These are phyloP conservation scores for Fusarium sp. DNA, from an alignment of 2,329 filamentous ascomycete species.

Conservation along the genomic window DNA sequence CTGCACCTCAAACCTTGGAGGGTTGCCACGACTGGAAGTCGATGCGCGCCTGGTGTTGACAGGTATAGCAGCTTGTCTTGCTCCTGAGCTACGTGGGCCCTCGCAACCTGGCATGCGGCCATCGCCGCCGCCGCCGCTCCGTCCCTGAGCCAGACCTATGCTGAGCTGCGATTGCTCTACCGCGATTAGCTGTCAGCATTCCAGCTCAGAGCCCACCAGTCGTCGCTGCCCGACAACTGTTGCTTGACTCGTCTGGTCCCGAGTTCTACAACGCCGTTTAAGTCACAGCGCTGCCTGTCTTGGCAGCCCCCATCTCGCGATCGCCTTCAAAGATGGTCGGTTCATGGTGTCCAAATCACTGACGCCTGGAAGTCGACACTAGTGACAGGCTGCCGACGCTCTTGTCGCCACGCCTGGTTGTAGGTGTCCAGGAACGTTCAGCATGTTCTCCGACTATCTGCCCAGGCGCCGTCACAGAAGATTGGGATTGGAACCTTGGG, in stretches of 20 bases:
- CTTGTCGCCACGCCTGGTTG: not conserved
- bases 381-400: not conserved
- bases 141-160: not conserved
- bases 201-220: no score
- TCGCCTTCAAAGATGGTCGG: not conserved
- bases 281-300: not conserved
- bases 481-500: not conserved
- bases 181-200: no score
- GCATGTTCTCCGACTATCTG: not conserved
- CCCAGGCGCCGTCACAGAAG: not conserved
- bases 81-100: not conserved
- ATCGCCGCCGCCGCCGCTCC: no score
- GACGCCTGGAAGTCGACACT: no score
- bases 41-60: fast-evolving
- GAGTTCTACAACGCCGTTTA: not conserved
- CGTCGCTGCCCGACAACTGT: not conserved
- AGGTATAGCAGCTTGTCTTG: not conserved
- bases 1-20: no score
- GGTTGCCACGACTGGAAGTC: fast-evolving
- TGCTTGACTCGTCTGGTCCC: not conserved
- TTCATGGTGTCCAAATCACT: not conserved
- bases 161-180: not conserved
- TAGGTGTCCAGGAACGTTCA: not conserved
- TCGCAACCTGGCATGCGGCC: not conserved
- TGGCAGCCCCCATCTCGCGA: not conserved